Base-by-base conservation (phyloP, 2,329 filamentous ascomycete species). In the Trichoderma breve region DNA sequence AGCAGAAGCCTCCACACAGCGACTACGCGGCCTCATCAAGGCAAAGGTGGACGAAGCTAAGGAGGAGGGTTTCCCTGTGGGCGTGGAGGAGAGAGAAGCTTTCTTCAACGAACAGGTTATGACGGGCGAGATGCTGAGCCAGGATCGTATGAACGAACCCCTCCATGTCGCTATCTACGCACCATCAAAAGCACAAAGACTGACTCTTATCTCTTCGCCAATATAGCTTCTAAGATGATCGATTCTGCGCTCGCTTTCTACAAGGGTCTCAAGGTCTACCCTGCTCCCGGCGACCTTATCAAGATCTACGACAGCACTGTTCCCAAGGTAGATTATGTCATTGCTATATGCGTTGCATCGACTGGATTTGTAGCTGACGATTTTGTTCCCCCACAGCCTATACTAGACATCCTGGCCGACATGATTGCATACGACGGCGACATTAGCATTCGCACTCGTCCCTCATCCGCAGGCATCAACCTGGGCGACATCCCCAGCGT, bases 231-330 rank as follows among this genome's bases (percentile, higher is more conserved):
- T 76, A 89, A 91, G 79, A 86, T 88, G 53, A 83, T 97, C 72
- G 95, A 98, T 76, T 93, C 96, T 66, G 95, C 96, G 62, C 86
- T 98, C 73, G 94, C 93, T 82, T 99, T 99, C 85, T 99, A 98
- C 89, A 97, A 95, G 88, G 96, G 95, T 58, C 89, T 99, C 76
- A 99, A 99, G 89, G 96, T 98, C 77, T 99, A 99, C 85, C 96
- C 96, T 67, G 92, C 93, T 78, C 96, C 95, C 14, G 89, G 91
- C 78, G 96, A 98, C 80, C 87, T 99, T 78, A 98, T 99, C 82
- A 89, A 89, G 79, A 97, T 99, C 83, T 99, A 99, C 84, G 96
- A 99, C 83, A 97, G 97, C 89, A 98, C 96, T 36, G 95, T 98
- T 60, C 92, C 95, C 77, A 98, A 98, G 92, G 95, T 94, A 77